Evolutionary conservation across 2,329 filamentous ascomycete genomes (phyloP), one percentile per base, ranked within the genome.

Genomic region (Blumeria graminis): DNA sequence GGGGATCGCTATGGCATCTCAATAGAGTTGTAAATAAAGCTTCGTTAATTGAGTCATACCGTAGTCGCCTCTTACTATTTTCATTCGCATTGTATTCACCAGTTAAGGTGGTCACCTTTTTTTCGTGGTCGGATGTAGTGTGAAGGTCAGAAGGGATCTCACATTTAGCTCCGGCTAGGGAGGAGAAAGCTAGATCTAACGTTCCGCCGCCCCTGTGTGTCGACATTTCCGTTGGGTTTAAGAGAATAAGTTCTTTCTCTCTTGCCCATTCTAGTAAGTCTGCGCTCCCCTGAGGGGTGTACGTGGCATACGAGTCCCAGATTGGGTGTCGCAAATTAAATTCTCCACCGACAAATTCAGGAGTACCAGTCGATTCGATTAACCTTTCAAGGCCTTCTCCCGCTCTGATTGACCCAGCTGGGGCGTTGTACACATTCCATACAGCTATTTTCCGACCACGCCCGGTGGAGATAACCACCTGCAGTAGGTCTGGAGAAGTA

Each of bases 161-260:
- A 38, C 50, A 53, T 53, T 53, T 53, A 18, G 50, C 50, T 16
- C 50, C 4, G 22, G 16, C 50, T 16, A 16, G 16, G 38, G 50
- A 53, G 50, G 33, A 38, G 50, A 53, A 53, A 38, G 50, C 50
- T 18, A 53, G 50, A 13, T 36, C 50, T 53, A 53, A 34, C 13
- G 32, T 53, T 53, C 46, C 46, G n/a, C 46, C 46, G 11, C 46
- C n/a, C 28, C 33, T 51, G 33, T 51, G 16, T 9, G 46, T 38
- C 13, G 50, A 53, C 38, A 10, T 38, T n/a, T 53, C 50, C 22
- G 22, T 53, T 14, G 50, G 50, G 34, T 53, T 53, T 33, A 53
- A n/a, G 50, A 53, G 34, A 53, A 11, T 16, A 18, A 53, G 50
- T 33, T 53, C 50, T 53, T 53, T 53, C 38, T 13, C 22, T 3